These are phyloP conservation scores for Candida sp. DNA, from an alignment of 1,139 yeast genomes.

Conservation along the genomic window DNA sequence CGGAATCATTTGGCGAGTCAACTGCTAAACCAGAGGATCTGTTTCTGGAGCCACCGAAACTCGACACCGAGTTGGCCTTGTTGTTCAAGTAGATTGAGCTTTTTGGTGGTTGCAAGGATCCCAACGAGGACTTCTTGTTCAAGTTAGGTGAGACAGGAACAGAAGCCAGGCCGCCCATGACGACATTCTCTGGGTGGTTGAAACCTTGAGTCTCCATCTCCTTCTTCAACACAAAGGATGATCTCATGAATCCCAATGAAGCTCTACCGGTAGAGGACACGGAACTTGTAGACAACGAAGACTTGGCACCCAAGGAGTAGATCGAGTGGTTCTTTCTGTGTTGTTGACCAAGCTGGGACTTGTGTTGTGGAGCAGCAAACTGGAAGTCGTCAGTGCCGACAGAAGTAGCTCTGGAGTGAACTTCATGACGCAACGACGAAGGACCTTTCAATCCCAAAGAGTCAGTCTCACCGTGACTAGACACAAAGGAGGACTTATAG, in stretches of 20 bases:
- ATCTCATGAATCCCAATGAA: conserved; percentile 45
- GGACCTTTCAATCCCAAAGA: conserved; percentile 4
- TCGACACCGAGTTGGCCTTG: conserved; percentile 7
- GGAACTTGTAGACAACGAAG: conserved; percentile 18
- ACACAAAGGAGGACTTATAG: conserved; percentile 30
- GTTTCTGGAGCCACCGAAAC: conserved; percentile 1
- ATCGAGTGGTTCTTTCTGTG: conserved; percentile 8
- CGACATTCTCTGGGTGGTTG: conserved; percentile 37
- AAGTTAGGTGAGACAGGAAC: conserved; percentile 10
- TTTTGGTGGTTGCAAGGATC: conserved; percentile 3
- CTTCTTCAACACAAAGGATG: conserved; percentile 41
- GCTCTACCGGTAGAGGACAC: conserved; percentile 24
- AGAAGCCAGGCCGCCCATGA: conserved; percentile 13
- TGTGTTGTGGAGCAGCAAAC: conserved; percentile 7
- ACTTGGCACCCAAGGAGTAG: conserved; percentile 13
- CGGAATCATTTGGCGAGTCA: conserved; percentile 24
- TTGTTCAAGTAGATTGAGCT: conserved; percentile 4
- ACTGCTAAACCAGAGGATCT: conserved; percentile 18
- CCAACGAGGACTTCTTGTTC: conserved; percentile 1
- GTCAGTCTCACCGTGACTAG: conserved; percentile 18
- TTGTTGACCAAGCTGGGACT: conserved; percentile 1
- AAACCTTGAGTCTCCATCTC: conserved; percentile 30
- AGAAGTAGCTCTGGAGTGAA: conserved; percentile 11
- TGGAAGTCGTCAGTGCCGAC: conserved; percentile 12
- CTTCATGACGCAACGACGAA: conserved; percentile 7